Percentiles rank a stretch among this genome's conserved stretches.
phyloP scores from a whole-genome alignment of 345 rosid genomes.

The Linum tenue region DNA sequence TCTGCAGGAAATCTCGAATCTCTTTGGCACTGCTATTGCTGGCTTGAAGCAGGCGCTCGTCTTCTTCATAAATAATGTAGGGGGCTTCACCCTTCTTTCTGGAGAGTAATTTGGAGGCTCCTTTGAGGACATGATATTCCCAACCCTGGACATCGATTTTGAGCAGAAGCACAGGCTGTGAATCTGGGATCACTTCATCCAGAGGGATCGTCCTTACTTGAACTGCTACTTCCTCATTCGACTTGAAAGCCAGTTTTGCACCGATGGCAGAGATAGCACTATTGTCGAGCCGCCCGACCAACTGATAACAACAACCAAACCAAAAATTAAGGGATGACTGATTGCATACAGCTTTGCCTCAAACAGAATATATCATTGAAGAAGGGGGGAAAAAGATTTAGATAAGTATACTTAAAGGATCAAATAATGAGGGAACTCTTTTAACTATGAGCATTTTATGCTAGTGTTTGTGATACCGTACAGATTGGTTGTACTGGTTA shows the following conservation, averaged over 20 bases:
- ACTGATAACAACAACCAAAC: slow-evolving; percentile 25
- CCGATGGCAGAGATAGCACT: slow-evolving; percentile 88
- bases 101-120: slow-evolving; percentile 64
- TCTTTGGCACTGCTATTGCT: slow-evolving; percentile 81
- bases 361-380: no score
- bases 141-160: slow-evolving; percentile 97
- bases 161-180: slow-evolving; percentile 51
- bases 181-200: slow-evolving; percentile 56
- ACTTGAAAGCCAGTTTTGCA: slow-evolving; percentile 86
- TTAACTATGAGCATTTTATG: no score
- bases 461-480: no score
- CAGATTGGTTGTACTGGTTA: no score
- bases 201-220: slow-evolving; percentile 81
- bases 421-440: no score
- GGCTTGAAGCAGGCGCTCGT: slow-evolving; percentile 73
- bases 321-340: not conserved
- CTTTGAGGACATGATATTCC: slow-evolving; percentile 88
- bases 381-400: no score
- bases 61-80: slow-evolving; percentile 85
- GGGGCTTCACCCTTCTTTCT: slow-evolving; percentile 74
- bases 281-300: slow-evolving; percentile 96
- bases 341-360: no score
- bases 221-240: slow-evolving; percentile 82
- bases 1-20: slow-evolving; percentile 56
- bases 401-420: no score